phyloP scores from a whole-genome alignment of 78 protist species.

The Chrysochromulina parva region DNA sequence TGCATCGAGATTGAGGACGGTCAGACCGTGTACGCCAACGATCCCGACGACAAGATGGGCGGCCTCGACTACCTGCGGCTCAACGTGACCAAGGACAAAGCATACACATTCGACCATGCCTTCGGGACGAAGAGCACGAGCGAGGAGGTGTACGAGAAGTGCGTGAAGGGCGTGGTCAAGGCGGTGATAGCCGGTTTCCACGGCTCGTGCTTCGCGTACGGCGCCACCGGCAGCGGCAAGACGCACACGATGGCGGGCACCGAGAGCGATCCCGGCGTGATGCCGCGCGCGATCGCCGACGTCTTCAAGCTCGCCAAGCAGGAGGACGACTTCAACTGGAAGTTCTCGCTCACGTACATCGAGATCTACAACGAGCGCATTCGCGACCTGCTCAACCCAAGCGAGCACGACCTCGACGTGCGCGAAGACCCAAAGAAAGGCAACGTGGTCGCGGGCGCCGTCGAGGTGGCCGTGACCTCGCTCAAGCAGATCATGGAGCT shows the following conservation, averaged over 20 bases:
- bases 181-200: conserved; percentile 22
- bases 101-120: background rate
- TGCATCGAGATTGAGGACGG: background rate
- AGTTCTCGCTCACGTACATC: background rate
- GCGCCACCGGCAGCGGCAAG: conserved; percentile 44
- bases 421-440: background rate
- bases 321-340: background rate
- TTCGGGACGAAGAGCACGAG: background rate
- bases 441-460: background rate
- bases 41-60: conserved; percentile 27
- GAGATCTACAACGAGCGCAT: conserved; percentile 38
- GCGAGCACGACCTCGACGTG: background rate
- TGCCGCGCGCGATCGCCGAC: conserved; percentile 28
- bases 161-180: background rate
- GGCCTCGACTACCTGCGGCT: conserved; percentile 4
- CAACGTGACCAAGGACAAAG: background rate
- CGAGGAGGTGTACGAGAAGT: background rate
- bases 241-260: conserved; percentile 35
- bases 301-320: background rate
- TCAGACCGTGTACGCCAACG: background rate
- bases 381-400: conserved; percentile 30
- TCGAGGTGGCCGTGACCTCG: background rate
- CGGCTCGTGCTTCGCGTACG: conserved; percentile 43
- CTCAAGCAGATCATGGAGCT: background rate
- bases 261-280: background rate